phyloP scores from a whole-genome alignment of 2,329 filamentous ascomycete species.

The Penicillium frequentans region DNA sequence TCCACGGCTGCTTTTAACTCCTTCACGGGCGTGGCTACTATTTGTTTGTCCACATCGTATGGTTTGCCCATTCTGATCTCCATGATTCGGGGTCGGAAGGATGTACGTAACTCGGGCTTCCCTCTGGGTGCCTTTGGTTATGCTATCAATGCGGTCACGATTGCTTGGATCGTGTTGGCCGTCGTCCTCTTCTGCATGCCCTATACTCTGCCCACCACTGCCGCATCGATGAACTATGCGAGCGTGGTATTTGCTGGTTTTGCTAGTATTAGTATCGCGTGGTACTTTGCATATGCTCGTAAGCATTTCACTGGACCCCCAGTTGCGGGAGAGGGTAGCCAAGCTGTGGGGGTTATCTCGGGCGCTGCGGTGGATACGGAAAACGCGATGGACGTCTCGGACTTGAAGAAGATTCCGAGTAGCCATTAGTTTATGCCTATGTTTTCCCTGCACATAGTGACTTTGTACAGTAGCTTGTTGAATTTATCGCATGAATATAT shows the following conservation, averaged over 20 bases:
- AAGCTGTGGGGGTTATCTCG: conserved; percentile 31
- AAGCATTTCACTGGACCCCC: conserved; percentile 64
- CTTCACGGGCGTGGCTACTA: conserved; percentile 77
- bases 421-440: neutral
- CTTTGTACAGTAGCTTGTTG: conserved; percentile 9
- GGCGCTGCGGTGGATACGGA: conserved; percentile 35
- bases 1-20: conserved; percentile 75
- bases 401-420: conserved; percentile 19
- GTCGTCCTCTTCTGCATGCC: conserved; percentile 78
- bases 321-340: conserved; percentile 28
- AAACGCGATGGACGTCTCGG: conserved; percentile 16
- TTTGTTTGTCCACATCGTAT: conserved; percentile 74
- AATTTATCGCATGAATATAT: neutral
- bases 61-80: conserved; percentile 73
- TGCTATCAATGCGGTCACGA: conserved; percentile 65
- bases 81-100: conserved; percentile 64
- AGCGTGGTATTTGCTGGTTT: conserved; percentile 66
- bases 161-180: conserved; percentile 70
- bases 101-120: conserved; percentile 65
- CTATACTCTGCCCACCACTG: conserved; percentile 57
- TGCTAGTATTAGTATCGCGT: conserved; percentile 58
- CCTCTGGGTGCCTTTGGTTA: conserved; percentile 69
- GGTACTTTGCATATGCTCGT: conserved; percentile 64
- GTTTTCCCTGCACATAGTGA: neutral
- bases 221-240: conserved; percentile 65